phyloP scores from a whole-genome alignment of 2,329 filamentous ascomycete genomes.

The Ophiostoma himal-ulmi region DNA sequence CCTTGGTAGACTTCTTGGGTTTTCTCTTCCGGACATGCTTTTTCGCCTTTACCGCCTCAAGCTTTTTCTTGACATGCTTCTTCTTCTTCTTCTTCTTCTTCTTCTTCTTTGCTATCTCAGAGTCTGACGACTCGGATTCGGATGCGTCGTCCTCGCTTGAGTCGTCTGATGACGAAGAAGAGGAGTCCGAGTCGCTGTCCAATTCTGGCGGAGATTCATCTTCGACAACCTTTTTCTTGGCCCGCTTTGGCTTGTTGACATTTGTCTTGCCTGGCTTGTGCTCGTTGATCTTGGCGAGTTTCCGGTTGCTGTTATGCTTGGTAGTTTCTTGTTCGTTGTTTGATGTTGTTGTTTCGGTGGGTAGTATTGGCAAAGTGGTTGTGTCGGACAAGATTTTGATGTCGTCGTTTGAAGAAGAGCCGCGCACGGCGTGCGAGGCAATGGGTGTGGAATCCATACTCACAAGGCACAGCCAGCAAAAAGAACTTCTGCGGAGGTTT shows the following conservation, averaged over 20 bases:
- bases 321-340: not conserved
- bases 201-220: not conserved
- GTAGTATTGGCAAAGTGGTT: not conserved
- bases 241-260: not conserved
- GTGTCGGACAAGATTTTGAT: not conserved
- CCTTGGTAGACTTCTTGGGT: not conserved
- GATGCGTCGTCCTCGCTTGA: not conserved
- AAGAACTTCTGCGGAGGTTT: not conserved
- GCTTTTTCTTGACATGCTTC: not conserved
- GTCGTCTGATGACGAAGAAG: not conserved
- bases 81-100: slow-evolving; percentile 9
- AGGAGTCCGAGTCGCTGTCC: not conserved
- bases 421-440: not conserved
- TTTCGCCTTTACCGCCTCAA: not conserved
- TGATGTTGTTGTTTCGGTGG: not conserved
- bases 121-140: not conserved
- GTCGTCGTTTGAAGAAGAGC: not conserved
- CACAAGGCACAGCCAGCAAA: not conserved
- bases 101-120: not conserved
- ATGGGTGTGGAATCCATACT: not conserved
- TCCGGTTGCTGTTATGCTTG: not conserved
- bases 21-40: not conserved
- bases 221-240: not conserved
- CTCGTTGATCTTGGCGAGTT: not conserved
- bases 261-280: not conserved